Conservation (phyloP, 148 eudicot genomes). For the Amaranthus hypochondriacus region DNA sequence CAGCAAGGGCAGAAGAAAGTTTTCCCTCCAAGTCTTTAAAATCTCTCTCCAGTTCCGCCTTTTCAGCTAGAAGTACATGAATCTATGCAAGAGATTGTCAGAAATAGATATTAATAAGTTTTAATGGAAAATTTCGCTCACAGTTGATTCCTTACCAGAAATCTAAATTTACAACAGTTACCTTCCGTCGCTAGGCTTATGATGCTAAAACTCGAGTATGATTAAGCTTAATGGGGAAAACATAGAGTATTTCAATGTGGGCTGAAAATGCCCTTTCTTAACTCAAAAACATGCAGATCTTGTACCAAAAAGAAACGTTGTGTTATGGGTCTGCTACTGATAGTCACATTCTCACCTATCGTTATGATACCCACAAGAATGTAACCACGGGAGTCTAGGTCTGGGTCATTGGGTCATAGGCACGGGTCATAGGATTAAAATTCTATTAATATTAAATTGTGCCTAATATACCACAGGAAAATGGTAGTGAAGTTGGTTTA, state of each 20-base stretch:
- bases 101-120: not conserved
- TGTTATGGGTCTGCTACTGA: not conserved
- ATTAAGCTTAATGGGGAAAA: not conserved
- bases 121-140: not conserved
- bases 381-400: no score
- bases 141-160: not conserved
- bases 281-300: not conserved
- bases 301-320: not conserved
- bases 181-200: not conserved
- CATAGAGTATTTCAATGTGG: not conserved
- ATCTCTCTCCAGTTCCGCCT: slow-evolving; percentile 59
- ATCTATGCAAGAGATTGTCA: slow-evolving; percentile 27
- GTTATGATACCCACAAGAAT: no score
- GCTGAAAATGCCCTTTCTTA: not conserved
- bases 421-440: no score
- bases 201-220: not conserved
- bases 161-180: not conserved
- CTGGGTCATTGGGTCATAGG: no score
- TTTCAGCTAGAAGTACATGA: slow-evolving; percentile 48
- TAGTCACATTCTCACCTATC: no score
- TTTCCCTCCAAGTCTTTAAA: slow-evolving; percentile 44
- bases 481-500: no score
- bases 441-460: no score
- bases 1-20: slow-evolving; percentile 55
- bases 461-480: no score